phyloP scores from a whole-genome alignment of 2,329 filamentous ascomycete genomes.

The Aulographum hederae region DNA sequence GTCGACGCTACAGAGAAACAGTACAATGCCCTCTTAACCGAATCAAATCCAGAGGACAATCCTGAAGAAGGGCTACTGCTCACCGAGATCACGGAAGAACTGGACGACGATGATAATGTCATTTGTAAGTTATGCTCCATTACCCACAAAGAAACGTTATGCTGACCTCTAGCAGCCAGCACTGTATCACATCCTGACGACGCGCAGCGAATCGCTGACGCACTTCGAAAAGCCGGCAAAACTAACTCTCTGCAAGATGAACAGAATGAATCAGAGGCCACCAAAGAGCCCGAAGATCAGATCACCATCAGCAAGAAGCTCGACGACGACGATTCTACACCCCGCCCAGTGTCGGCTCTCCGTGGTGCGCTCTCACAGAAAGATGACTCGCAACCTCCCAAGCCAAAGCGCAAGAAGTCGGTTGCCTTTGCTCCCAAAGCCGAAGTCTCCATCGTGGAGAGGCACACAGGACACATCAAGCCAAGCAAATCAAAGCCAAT shows the following conservation, averaged over 20 bases:
- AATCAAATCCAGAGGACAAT: neutral
- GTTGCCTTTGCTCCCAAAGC: no score
- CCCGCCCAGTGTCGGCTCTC: no score
- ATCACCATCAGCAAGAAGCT: no score
- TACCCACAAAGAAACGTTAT: neutral
- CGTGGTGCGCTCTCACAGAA: no score
- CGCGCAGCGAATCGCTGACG: neutral
- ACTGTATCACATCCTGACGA: neutral
- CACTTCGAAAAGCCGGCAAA: neutral
- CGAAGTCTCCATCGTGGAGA: no score
- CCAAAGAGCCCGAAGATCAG: no score
- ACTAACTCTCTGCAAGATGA: no score
- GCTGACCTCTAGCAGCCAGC: slow-evolving; percentile 1
- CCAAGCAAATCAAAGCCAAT: no score
- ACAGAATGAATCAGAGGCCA: no score
- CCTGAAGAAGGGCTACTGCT: neutral
- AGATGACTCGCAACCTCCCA: no score
- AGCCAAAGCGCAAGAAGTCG: neutral
- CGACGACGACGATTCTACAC: no score
- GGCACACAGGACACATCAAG: no score
- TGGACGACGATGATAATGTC: slow-evolving; percentile 6
- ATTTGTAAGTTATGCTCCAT: slow-evolving; percentile 2
- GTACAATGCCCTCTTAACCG: slow-evolving; percentile 38
- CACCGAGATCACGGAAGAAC: slow-evolving; percentile 5
- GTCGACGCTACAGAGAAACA: slow-evolving; percentile 51